These are phyloP conservation scores for Myxozyma neotropica DNA, from an alignment of 805 yeast species.

Conservation along the genomic window DNA sequence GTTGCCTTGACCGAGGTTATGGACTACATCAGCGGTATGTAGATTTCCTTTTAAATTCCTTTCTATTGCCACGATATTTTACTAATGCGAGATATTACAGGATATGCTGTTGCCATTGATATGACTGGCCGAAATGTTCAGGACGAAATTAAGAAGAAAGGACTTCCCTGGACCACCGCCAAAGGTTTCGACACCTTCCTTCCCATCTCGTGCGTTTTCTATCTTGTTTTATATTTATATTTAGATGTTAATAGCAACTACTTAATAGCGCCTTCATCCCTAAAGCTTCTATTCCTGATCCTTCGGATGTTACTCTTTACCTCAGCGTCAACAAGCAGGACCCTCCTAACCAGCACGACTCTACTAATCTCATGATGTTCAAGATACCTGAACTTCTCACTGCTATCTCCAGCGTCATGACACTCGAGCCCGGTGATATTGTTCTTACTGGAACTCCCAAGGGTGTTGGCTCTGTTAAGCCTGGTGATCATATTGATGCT, in stretches of 20 bases:
- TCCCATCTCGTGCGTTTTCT: slow-evolving; percentile 62
- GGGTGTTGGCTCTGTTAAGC: slow-evolving; percentile 83
- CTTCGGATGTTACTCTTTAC: slow-evolving; percentile 65
- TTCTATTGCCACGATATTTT: too few species aligned
- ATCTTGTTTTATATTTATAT: neutral
- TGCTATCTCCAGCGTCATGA: slow-evolving; percentile 85
- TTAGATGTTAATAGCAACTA: neutral
- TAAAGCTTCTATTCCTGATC: slow-evolving; percentile 65
- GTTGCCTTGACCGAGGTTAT: slow-evolving; percentile 65
- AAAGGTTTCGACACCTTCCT: slow-evolving; percentile 96
- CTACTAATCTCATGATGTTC: slow-evolving; percentile 82
- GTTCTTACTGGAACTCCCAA: slow-evolving; percentile 96
- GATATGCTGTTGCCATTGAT: slow-evolving; percentile 83
- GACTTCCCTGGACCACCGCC: slow-evolving; percentile 95
- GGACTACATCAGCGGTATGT: slow-evolving; percentile 70
- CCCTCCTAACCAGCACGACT: slow-evolving; percentile 64
- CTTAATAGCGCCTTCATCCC: slow-evolving; percentile 56
- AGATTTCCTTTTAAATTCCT: too few species aligned
- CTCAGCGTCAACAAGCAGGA: slow-evolving; percentile 70
- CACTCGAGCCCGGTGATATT: slow-evolving; percentile 86
- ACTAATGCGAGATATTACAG: slow-evolving; percentile 11
- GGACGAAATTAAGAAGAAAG: slow-evolving; percentile 89
- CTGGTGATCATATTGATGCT: slow-evolving; percentile 79
- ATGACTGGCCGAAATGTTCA: slow-evolving; percentile 96
- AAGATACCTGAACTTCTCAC: slow-evolving; percentile 78